Evolutionary conservation across 2,329 filamentous ascomycete species (phyloP), one percentile per base, ranked within the genome.

Genomic region (Arachnomyces sp.): DNA sequence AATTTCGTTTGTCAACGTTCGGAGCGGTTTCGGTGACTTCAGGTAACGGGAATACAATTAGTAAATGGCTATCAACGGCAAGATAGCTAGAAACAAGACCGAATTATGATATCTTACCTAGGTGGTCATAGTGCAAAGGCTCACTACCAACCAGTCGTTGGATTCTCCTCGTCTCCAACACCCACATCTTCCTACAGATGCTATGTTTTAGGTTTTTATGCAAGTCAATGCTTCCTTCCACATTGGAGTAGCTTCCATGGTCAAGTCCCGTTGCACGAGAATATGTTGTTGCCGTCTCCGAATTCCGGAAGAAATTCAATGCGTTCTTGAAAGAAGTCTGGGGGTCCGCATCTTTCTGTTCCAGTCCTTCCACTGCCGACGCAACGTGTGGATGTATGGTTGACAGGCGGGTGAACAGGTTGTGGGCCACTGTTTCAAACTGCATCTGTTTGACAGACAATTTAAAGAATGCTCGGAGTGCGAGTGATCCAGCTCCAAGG

Each of bases 391-490:
- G 69, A 43, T 72, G 69, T 15, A 71, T 61, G 1, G 65, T 66
- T 18, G 66, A 63, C 31, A 72, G 59, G 14, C 68, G 66, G 1
- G 68, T 70, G 45, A 67, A 66, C 9, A 72, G 51, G 31, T 67
- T 62, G 52, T 72, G 68, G 5, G 66, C 63, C 33, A 72, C 61
- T 13, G 63, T 66, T 46, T 71, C 67, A 46, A 61, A 67, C 49
- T 72, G 69, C 43, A 72, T 48, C 39, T 72, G 68, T 47, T 72
- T 72, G 37, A 72, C 57, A 12, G 65, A 66, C 13, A 72, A 59
- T 42, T 61, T 65, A 44, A 57, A 55, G 49, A 71, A 72, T 8
- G 57, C 60, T 31, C 57, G 61, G 46, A 72, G 51, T n/a, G 69
- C 68, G 13, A 68, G 56, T 18, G 67, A 70, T 6, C 66, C 61